Base-by-base conservation (phyloP, 2,329 filamentous ascomycete genomes). In the Penicillium italicum region DNA sequence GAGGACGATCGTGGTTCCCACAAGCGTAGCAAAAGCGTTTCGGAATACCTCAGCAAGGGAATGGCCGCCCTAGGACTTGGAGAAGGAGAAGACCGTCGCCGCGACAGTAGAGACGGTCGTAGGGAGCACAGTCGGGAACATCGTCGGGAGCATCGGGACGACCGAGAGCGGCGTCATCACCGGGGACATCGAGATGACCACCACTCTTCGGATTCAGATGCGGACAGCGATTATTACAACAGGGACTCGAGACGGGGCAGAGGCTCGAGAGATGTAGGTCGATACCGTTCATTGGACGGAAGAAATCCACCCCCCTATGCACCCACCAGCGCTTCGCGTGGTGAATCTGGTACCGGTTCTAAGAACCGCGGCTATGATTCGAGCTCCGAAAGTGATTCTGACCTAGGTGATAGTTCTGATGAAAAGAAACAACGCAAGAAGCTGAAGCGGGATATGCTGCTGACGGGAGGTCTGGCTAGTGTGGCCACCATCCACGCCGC, bases 401-500 rank as follows among this genome's bases (percentile, higher is more conserved):
- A 77, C 73, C 75, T 82, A 58, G 81, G 81, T 53, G 81, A 79
- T 60, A 83, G 82, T 69, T 80, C 80, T 65, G 85, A 85, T 67
- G 84, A 88, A 75, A 84, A 86, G 68, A 78, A 81, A 62, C 75
- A 78, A 66, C 77, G 80, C 51, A 87, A 85, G 73, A 86, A 87
- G 68, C 79, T 86, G 76, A 80, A 80, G 76, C 82, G 83, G 71
- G 86, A 87, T 73, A 83, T 87, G 77, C 72, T 87, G 66, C 69
- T 88, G 60, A 87, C 85, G 62, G 82, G 84, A 52, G 85, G 85
- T 60, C 75, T 88, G 56, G 85, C 86, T 51, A 85, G 84, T 55
- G 81, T 88, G 56, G 86, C 86, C 36, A 88, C 85, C 28, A 86
- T 88, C 59, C 85, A 88, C 72, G 85, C 85, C 24, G 85, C 83